phyloP scores from a whole-genome alignment of 1,139 yeast genomes.

The Zygosaccharomyces sapae region DNA sequence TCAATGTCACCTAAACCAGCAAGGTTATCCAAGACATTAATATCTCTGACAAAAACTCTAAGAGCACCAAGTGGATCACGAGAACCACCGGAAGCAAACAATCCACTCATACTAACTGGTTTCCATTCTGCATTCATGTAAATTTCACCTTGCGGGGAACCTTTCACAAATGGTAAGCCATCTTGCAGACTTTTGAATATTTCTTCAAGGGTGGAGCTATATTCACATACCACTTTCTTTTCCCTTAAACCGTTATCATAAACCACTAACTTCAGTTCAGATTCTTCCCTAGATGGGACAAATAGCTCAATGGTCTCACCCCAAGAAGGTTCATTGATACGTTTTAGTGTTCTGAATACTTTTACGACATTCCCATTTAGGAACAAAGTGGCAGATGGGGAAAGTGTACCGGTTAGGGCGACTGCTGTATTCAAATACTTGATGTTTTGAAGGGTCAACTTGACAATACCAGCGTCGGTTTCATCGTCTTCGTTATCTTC shows the following conservation, averaged over 20 bases:
- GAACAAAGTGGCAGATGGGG: slow-evolving; percentile 66
- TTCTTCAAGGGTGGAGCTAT: slow-evolving; percentile 51
- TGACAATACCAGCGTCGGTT: slow-evolving; percentile 66
- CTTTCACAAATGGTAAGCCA: slow-evolving; percentile 47
- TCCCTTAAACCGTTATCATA: slow-evolving; percentile 49
- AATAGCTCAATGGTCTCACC: slow-evolving; percentile 58
- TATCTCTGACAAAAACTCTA: slow-evolving; percentile 55
- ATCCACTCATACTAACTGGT: slow-evolving; percentile 58
- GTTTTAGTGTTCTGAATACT: slow-evolving; percentile 56
- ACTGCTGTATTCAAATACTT: slow-evolving; percentile 60
- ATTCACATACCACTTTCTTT: slow-evolving; percentile 41
- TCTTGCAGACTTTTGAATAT: slow-evolving; percentile 53
- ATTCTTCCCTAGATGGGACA: slow-evolving; percentile 54
- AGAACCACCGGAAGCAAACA: slow-evolving; percentile 43
- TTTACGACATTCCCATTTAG: slow-evolving; percentile 53
- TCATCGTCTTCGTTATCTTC: slow-evolving; percentile 40
- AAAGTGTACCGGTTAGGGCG: slow-evolving; percentile 64
- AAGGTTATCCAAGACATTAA: slow-evolving; percentile 41
- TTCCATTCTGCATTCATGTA: slow-evolving; percentile 59
- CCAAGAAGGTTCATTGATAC: slow-evolving; percentile 70
- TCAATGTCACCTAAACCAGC: slow-evolving; percentile 69
- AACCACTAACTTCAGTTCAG: slow-evolving; percentile 51
- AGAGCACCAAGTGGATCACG: slow-evolving; percentile 56
- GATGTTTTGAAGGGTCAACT: slow-evolving; percentile 67
- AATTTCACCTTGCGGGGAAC: slow-evolving; percentile 47